Evolutionary conservation across 2,329 filamentous ascomycete species (phyloP).

Genomic region (Microascus cirrosus): DNA sequence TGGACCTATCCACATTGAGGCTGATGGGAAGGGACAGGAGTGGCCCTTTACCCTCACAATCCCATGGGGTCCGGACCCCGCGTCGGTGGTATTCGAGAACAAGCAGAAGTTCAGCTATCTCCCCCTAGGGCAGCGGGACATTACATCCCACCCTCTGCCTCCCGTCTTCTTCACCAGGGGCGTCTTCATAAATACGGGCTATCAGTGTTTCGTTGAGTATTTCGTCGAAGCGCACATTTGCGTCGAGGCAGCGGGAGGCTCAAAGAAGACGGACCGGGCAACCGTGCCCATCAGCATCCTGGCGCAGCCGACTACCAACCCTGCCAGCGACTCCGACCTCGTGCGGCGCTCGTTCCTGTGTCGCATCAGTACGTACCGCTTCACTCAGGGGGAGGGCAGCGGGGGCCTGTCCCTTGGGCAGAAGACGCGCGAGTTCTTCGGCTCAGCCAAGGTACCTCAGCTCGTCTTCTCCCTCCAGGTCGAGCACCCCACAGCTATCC

Average conservation of each 20-base stretch:
- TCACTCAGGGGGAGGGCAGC: conserved; percentile 18
- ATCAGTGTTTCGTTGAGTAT: conserved; percentile 23
- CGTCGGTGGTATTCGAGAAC: background rate
- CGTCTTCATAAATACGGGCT: conserved; percentile 2
- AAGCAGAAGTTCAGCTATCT: conserved; percentile 10
- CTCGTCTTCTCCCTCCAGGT: conserved; percentile 16
- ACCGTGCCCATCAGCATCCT: conserved; percentile 13
- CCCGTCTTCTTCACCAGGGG: background rate
- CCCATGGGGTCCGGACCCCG: conserved; percentile 8
- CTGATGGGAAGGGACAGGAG: background rate
- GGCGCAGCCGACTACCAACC: conserved; percentile 1
- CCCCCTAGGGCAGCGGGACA: background rate
- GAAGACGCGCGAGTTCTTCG: conserved; percentile 19
- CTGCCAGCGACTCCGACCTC: conserved; percentile 10
- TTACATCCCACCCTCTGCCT: conserved; percentile 9
- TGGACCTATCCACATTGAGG: conserved; percentile 15
- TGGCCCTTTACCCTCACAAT: conserved; percentile 19
- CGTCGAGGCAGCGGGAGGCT: background rate
- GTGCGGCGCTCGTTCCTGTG: background rate
- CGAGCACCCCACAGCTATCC: conserved; percentile 15
- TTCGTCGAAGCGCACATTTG: conserved; percentile 17
- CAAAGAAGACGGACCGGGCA: conserved; percentile 6
- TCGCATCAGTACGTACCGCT: conserved; percentile 11
- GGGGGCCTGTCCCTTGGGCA: conserved; percentile 18
- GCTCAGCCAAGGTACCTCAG: conserved; percentile 18